Conservation (phyloP, 2,329 filamentous ascomycete species). For the Leptographium radiaticola region DNA sequence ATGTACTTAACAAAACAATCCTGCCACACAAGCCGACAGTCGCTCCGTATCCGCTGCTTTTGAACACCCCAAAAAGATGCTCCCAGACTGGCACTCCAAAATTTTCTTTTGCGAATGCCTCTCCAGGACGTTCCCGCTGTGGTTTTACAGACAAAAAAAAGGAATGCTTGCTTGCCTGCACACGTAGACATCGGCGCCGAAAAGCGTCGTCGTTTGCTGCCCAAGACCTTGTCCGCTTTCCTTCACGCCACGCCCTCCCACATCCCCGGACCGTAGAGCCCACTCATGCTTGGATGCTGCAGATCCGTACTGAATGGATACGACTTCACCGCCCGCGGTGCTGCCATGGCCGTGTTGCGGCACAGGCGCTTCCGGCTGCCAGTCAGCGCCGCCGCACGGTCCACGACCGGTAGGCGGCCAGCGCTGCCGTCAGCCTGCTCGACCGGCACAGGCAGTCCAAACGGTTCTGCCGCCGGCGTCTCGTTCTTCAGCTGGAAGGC, state of each 20-base stretch:
- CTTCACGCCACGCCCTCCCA: constrained; percentile 49
- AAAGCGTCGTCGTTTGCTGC: neutral
- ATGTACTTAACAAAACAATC: neutral
- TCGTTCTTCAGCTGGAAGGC: constrained; percentile 14
- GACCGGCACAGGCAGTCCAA: constrained; percentile 10
- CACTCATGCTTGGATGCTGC: constrained; percentile 36
- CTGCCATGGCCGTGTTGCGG: constrained; percentile 24
- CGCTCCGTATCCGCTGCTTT: constrained; percentile 5
- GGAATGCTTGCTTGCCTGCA: constrained; percentile 18
- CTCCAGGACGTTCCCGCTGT: neutral
- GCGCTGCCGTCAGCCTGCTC: constrained; percentile 4
- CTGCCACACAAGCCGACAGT: neutral
- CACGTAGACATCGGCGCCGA: neutral
- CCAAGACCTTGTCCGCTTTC: constrained; percentile 13
- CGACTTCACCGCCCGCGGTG: neutral
- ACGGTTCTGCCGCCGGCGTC: constrained; percentile 17
- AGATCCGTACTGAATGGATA: constrained; percentile 19
- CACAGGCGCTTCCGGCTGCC: constrained; percentile 52
- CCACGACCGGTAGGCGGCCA: neutral
- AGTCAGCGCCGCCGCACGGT: constrained; percentile 24
- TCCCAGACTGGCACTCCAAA: neutral
- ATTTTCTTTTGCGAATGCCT: neutral
- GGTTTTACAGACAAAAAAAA: constrained; percentile 9
- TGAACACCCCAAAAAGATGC: neutral
- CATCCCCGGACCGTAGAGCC: constrained; percentile 46